phyloP scores from a whole-genome alignment of 371 early-diverging fungal genomes.

The Dichotomocladium elegans region DNA sequence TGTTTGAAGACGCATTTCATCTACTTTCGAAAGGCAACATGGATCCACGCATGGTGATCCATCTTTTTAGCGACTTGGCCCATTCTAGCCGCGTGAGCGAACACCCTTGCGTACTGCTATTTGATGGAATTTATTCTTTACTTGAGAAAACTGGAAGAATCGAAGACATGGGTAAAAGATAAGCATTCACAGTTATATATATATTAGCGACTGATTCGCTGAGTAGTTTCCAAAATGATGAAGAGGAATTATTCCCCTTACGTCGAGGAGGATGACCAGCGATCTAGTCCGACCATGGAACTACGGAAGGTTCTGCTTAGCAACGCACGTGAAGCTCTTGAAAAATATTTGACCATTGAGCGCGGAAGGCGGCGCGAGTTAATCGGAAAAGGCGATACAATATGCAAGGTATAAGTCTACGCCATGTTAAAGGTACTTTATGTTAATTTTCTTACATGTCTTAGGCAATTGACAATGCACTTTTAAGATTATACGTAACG shows the following conservation, averaged over 20 bases:
- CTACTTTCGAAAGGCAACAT: constrained; percentile 61
- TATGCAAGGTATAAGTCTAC: constrained; percentile 19
- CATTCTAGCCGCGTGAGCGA: constrained; percentile 23
- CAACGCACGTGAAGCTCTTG: constrained; percentile 59
- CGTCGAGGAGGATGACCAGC: constrained; percentile 18
- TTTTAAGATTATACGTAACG: constrained; percentile 60
- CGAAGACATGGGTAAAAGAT: constrained; percentile 48
- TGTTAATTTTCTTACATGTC: not conserved
- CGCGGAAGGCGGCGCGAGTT: constrained; percentile 28
- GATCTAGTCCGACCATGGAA: constrained; percentile 15
- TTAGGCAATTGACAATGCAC: constrained; percentile 64
- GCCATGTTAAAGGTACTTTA: not conserved
- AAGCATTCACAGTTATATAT: too few relatives aligned
- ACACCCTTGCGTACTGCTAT: constrained; percentile 27
- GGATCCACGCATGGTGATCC: constrained; percentile 60
- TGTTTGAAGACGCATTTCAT: constrained; percentile 67
- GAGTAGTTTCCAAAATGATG: constrained; percentile 15
- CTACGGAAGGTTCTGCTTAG: constrained; percentile 42
- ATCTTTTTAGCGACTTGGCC: constrained; percentile 55
- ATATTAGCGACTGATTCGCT: too few relatives aligned
- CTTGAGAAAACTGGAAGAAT: constrained; percentile 39
- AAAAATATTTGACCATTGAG: constrained; percentile 40
- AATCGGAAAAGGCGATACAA: constrained; percentile 23
- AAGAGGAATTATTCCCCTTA: constrained; percentile 25
- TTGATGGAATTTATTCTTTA: constrained; percentile 40